phyloP scores from a whole-genome alignment of 176 grass and related monocot species.

The Carex scoparia region DNA sequence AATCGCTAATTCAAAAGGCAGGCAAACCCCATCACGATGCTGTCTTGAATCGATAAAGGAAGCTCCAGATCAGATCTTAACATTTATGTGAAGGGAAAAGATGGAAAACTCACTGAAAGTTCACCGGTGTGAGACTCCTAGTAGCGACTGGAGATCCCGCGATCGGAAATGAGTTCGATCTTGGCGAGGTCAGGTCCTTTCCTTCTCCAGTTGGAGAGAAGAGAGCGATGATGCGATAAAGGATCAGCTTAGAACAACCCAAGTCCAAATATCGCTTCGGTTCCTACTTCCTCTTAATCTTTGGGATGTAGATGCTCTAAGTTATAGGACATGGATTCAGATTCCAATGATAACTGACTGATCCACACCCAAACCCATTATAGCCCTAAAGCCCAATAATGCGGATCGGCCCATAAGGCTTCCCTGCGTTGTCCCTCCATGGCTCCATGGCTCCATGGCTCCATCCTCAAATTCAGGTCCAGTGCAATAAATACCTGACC shows the following conservation, averaged over 20 bases:
- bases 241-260: neutral
- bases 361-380: no score
- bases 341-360: no score
- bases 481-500: no score
- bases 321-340: no score
- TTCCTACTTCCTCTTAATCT: no score
- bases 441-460: no score
- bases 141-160: neutral
- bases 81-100: neutral
- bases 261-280: neutral
- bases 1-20: neutral
- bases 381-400: no score
- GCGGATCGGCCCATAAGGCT: constrained; percentile 2
- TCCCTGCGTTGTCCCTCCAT: constrained; percentile 19
- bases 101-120: neutral
- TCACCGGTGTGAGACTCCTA: neutral
- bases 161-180: neutral
- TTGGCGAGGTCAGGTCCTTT: neutral
- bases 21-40: neutral
- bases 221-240: neutral
- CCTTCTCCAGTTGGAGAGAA: neutral
- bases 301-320: no score
- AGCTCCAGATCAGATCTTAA: neutral
- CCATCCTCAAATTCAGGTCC: no score
- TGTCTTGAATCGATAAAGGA: neutral